These are phyloP conservation scores for Ophiostoma triangulosporum DNA, from an alignment of 2,329 filamentous ascomycete species.

Conservation along the genomic window DNA sequence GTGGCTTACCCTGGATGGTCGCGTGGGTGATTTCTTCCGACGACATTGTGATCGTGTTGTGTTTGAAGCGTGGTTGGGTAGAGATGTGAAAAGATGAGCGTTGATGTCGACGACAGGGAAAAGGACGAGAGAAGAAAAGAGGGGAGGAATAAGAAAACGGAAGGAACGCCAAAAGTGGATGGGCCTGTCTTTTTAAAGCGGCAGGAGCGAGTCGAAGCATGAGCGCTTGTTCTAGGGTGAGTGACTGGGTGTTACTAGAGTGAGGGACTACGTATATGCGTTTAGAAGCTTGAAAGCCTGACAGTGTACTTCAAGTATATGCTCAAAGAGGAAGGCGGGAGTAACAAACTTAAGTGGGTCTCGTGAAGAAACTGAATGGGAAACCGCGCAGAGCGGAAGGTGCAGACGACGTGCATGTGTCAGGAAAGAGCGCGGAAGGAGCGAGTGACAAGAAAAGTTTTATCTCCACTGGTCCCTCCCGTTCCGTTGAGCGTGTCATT, in stretches of 20 bases:
- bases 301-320: neutral
- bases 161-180: slow-evolving; percentile 3
- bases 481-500: too few species aligned
- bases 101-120: neutral
- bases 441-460: neutral
- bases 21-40: slow-evolving; percentile 49
- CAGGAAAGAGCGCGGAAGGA: neutral
- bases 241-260: neutral
- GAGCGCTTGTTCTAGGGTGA: neutral
- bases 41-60: slow-evolving; percentile 37
- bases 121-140: neutral
- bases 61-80: neutral
- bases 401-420: neutral
- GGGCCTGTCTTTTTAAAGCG: slow-evolving; percentile 5
- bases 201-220: neutral
- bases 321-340: neutral
- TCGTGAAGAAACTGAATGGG: neutral
- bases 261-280: too few species aligned
- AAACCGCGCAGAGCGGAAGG: neutral
- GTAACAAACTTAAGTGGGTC: neutral
- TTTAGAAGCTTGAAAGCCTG: too few species aligned
- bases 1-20: slow-evolving; percentile 55
- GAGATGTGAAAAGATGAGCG: neutral
- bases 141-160: neutral
- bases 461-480: too few species aligned